Conservation (phyloP, 2,329 filamentous ascomycete species). For the Didymella glomerata region DNA sequence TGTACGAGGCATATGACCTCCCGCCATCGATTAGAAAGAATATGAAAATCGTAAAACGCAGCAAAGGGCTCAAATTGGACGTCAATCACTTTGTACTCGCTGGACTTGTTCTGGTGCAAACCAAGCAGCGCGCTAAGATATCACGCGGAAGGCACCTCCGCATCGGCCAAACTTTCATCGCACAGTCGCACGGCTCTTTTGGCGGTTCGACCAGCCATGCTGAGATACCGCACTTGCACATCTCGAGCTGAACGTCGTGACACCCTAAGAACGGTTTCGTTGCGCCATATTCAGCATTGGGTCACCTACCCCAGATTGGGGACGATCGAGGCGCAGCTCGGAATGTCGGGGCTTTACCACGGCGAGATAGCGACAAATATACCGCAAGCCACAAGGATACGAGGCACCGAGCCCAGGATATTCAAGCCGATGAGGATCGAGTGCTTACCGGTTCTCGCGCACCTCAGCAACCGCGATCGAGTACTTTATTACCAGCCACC, state of each 20-base stretch:
- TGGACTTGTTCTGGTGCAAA: neutral
- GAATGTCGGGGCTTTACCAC: neutral
- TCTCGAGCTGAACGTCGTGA: neutral
- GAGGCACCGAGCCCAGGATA: neutral
- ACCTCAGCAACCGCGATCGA: too few relatives aligned
- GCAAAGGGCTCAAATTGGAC: neutral
- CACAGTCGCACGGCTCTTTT: neutral
- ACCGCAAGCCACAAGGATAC: neutral
- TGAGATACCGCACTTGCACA: neutral
- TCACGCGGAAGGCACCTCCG: neutral
- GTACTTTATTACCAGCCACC: neutral
- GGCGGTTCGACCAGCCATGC: neutral
- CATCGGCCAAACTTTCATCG: neutral
- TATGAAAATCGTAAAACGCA: neutral
- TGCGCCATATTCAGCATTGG: neutral
- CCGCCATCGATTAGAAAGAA: constrained; percentile 6
- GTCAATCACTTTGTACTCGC: neutral
- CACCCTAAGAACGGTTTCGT: neutral
- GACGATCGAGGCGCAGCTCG: neutral
- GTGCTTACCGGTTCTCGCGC: neutral
- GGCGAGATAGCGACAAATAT: neutral
- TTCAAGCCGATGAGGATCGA: neutral
- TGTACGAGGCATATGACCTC: constrained; percentile 11
- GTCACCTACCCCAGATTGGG: neutral
- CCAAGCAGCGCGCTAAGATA: neutral